phyloP scores from a whole-genome alignment of 2,329 filamentous ascomycete species.

The Aspergillus floridensis region DNA sequence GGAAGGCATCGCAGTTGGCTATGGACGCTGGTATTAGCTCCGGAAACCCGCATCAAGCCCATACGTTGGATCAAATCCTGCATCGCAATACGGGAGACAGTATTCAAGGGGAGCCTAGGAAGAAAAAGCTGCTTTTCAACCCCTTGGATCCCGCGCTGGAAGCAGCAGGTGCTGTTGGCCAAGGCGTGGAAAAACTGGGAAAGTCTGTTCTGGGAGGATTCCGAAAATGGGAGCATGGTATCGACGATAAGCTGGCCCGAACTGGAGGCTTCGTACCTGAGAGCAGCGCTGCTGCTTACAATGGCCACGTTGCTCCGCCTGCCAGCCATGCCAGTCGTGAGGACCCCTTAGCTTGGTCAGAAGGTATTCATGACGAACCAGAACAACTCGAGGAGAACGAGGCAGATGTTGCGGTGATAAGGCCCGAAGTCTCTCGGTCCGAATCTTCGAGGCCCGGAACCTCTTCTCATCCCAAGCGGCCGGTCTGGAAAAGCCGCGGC shows the following conservation, averaged over 20 bases:
- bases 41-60: constrained; percentile 57
- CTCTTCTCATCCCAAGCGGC: constrained; percentile 22
- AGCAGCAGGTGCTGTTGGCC: constrained; percentile 52
- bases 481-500: constrained; percentile 33
- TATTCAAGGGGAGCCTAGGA: constrained; percentile 15
- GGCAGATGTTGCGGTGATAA: neutral
- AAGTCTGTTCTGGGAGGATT: constrained; percentile 46
- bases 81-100: constrained; percentile 23
- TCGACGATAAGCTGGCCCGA: constrained; percentile 35
- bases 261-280: constrained; percentile 34
- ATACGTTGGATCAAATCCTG: constrained; percentile 49
- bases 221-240: constrained; percentile 39
- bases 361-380: neutral
- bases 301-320: neutral
- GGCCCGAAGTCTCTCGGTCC: neutral
- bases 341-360: neutral
- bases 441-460: neutral
- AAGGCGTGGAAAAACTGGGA: constrained; percentile 47
- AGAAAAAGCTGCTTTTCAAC: constrained; percentile 18
- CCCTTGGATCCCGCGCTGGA: constrained; percentile 49
- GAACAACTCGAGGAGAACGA: neutral
- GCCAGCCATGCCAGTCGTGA: neutral
- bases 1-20: constrained; percentile 44
- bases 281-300: constrained; percentile 8
- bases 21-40: constrained; percentile 53